Evolutionary conservation across 441 rosid genomes (phyloP).

Genomic region (Dalechampia spathulata): DNA sequence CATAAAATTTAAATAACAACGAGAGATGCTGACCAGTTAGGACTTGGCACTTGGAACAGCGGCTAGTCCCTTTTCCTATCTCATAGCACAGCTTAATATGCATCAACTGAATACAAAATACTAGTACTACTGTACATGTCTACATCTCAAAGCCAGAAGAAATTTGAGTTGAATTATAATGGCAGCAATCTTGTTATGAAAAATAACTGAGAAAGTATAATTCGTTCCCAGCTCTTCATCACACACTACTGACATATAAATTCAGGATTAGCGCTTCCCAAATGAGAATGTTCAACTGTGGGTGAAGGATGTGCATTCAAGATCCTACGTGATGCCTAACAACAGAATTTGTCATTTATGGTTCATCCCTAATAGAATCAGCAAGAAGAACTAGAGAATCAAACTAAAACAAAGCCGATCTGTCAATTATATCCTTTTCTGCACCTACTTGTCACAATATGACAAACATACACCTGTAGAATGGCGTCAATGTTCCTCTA

Average conservation of each 20-base stretch:
- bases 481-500: not conserved
- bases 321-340: not conserved
- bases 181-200: not conserved
- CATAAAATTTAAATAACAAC: too few species aligned
- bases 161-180: too few species aligned
- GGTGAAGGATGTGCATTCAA: not conserved
- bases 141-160: too few species aligned
- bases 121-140: too few species aligned
- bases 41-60: too few species aligned
- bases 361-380: not conserved
- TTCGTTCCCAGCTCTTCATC: not conserved
- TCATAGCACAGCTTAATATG: too few species aligned
- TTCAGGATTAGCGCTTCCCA: not conserved
- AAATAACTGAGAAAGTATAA: not conserved
- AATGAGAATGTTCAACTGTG: not conserved
- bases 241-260: not conserved
- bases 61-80: too few species aligned
- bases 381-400: not conserved
- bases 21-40: too few species aligned
- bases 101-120: too few species aligned
- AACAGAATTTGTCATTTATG: not conserved
- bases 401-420: not conserved
- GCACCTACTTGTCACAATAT: too few species aligned
- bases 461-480: not conserved
- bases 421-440: not conserved